A percentile compares a stretch with the other conserved stretches of the same genome.
phyloP scores from a whole-genome alignment of 1,139 yeast species.

The Trichomonascaceae sp. region DNA sequence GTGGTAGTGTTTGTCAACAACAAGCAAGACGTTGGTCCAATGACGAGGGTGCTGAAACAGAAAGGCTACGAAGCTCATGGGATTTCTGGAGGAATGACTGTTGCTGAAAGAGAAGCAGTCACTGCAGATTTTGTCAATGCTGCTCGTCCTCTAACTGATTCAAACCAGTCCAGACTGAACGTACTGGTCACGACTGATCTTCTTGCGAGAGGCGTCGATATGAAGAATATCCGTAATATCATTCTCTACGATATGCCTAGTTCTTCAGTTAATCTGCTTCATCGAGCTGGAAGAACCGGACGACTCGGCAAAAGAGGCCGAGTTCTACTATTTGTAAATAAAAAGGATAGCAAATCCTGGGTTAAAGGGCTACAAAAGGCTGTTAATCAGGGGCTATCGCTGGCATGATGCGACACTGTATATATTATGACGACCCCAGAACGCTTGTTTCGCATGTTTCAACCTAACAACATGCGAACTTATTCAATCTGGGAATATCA shows the following conservation, averaged over 20 bases:
- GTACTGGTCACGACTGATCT: slow-evolving; percentile 87
- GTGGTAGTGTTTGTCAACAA: slow-evolving; percentile 84
- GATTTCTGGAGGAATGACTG: slow-evolving; percentile 57
- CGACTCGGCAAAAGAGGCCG: slow-evolving; percentile 87
- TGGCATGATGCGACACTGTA: slow-evolving; percentile 12
- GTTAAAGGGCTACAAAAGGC: slow-evolving; percentile 72
- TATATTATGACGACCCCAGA: slow-evolving; percentile 1
- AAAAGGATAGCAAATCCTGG: slow-evolving; percentile 66
- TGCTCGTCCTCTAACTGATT: slow-evolving; percentile 37
- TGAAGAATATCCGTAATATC: slow-evolving; percentile 74
- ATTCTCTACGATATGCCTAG: slow-evolving; percentile 80
- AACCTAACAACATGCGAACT: background rate
- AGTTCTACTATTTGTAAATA: slow-evolving; percentile 68
- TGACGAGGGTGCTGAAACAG: slow-evolving; percentile 49
- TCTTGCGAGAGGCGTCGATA: slow-evolving; percentile 84
- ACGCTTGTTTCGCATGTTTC: slow-evolving; percentile 5
- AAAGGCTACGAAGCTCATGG: slow-evolving; percentile 60
- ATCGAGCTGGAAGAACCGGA: slow-evolving; percentile 92
- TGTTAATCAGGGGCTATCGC: slow-evolving; percentile 40
- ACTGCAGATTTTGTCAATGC: slow-evolving; percentile 60
- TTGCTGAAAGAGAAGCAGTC: slow-evolving; percentile 50
- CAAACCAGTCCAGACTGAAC: slow-evolving; percentile 31
- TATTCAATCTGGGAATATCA: slow-evolving; percentile 17
- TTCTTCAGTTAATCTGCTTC: slow-evolving; percentile 79
- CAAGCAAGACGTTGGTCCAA: slow-evolving; percentile 53